Percentiles rank a stretch among this genome's conserved stretches.
Evolutionary conservation across 2,329 filamentous ascomycete genomes (phyloP).

Genomic region (Alternaria brassicicola): DNA sequence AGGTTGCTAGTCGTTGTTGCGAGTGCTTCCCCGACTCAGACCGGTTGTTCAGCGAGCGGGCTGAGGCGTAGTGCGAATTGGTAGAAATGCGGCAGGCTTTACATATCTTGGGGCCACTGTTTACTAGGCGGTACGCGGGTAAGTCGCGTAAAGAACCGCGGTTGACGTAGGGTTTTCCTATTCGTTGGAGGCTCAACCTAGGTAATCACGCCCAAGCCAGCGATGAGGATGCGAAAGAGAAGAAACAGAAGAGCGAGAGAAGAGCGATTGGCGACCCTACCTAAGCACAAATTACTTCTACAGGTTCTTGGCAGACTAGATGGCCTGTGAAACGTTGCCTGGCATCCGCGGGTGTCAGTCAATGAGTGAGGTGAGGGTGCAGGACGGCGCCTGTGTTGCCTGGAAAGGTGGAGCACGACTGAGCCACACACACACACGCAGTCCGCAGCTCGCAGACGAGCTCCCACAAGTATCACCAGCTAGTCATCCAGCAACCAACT

Average conservation of each 20-base stretch:
- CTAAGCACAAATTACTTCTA: not conserved
- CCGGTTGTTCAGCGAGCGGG: slow-evolving; percentile 7
- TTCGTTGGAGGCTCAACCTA: not conserved
- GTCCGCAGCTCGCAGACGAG: slow-evolving; percentile 4
- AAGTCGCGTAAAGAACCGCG: not conserved
- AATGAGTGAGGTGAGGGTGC: slow-evolving; percentile 12
- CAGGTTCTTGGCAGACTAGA: slow-evolving; percentile 18
- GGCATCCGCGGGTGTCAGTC: not conserved
- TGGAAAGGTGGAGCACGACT: slow-evolving; percentile 22
- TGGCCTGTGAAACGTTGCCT: slow-evolving; percentile 19
- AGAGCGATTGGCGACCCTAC: slow-evolving; percentile 1
- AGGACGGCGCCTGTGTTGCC: slow-evolving; percentile 25
- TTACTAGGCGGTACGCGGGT: not conserved
- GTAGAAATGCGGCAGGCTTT: not conserved
- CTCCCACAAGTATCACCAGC: not conserved
- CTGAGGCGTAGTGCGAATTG: slow-evolving; percentile 3
- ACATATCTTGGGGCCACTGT: not conserved
- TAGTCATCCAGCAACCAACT: not conserved
- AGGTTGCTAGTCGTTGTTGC: not conserved
- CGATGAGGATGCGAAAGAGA: slow-evolving; percentile 7
- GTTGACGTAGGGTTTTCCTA: slow-evolving; percentile 10
- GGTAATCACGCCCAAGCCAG: slow-evolving; percentile 1
- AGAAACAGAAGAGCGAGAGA: not conserved
- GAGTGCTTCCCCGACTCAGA: not conserved
- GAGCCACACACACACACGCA: slow-evolving; percentile 10